A percentile compares a stretch with the other conserved stretches of the same genome.
These are phyloP conservation scores for Leccinum imitatum DNA, from an alignment of 768 basidiomycete species.

Conservation along the genomic window DNA sequence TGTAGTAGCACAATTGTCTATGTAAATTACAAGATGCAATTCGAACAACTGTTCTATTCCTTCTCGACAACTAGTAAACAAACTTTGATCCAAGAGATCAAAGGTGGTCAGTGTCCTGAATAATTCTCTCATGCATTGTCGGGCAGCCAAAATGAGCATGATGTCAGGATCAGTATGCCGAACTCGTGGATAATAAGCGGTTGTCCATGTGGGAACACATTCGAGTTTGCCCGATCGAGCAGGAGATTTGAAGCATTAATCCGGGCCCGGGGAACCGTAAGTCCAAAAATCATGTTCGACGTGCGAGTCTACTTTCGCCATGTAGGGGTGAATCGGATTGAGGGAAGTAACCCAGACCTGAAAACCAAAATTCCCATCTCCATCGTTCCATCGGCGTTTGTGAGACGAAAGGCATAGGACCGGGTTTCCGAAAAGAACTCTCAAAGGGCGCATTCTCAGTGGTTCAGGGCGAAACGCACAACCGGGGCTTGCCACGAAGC, in stretches of 20 bases:
- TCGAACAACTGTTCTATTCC: neutral
- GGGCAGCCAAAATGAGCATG: too few relatives aligned
- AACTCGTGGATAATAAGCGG: constrained; percentile 31
- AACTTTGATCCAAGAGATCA: too few relatives aligned
- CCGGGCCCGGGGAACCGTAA: neutral
- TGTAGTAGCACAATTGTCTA: neutral
- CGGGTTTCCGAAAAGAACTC: neutral
- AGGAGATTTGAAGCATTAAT: neutral
- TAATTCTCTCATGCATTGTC: neutral
- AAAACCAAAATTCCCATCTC: neutral
- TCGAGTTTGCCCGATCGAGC: neutral
- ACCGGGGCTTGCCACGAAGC: neutral
- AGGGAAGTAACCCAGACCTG: neutral
- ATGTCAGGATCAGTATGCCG: constrained; percentile 12
- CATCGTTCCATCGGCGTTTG: neutral
- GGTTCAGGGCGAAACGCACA: neutral
- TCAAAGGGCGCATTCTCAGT: neutral
- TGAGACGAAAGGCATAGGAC: neutral
- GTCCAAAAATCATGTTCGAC: neutral
- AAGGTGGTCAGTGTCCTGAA: too few relatives aligned
- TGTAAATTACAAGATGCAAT: neutral
- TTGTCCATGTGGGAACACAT: too few relatives aligned
- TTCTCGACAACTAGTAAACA: neutral
- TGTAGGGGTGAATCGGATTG: neutral
- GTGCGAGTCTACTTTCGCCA: neutral